Conservation (phyloP, 192 early-diverging fungal genomes). For the Dispira parvispora region DNA sequence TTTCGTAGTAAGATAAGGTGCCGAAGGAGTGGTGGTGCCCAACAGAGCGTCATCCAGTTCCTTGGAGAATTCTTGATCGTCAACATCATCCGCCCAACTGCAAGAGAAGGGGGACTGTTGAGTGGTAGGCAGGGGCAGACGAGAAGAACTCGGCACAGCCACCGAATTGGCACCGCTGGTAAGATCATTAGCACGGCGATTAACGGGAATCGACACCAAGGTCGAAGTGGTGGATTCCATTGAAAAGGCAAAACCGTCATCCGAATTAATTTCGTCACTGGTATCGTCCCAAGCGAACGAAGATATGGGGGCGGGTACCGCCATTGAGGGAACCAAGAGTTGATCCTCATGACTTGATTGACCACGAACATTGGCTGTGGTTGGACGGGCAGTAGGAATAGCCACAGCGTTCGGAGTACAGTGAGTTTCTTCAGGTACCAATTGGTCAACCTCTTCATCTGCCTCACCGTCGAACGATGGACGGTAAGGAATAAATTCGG, state of each 20-base stretch:
- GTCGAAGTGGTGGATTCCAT: conserved; percentile 4
- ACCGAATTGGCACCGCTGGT: neutral
- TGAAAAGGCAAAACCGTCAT: neutral
- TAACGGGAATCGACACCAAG: neutral
- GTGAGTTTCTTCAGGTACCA: conserved; percentile 19
- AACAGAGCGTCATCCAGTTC: neutral
- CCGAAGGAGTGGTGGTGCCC: neutral
- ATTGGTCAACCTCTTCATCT: neutral
- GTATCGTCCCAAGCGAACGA: conserved; percentile 31
- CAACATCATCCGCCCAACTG: conserved; percentile 8
- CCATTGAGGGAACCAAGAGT: conserved; percentile 9
- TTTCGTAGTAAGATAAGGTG: neutral
- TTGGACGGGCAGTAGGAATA: neutral
- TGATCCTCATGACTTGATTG: neutral
- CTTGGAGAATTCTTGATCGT: neutral
- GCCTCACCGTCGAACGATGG: neutral
- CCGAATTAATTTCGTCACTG: conserved; percentile 4
- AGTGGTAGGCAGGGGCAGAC: neutral
- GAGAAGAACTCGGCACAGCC: neutral
- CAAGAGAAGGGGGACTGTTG: neutral
- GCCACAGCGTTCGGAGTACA: conserved; percentile 14
- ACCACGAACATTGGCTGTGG: neutral
- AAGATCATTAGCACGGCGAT: neutral
- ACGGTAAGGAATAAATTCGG: neutral
- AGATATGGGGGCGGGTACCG: conserved; percentile 11